Base-by-base conservation (phyloP, 2,329 filamentous ascomycete genomes). In the Neofusicoccum sp. region DNA sequence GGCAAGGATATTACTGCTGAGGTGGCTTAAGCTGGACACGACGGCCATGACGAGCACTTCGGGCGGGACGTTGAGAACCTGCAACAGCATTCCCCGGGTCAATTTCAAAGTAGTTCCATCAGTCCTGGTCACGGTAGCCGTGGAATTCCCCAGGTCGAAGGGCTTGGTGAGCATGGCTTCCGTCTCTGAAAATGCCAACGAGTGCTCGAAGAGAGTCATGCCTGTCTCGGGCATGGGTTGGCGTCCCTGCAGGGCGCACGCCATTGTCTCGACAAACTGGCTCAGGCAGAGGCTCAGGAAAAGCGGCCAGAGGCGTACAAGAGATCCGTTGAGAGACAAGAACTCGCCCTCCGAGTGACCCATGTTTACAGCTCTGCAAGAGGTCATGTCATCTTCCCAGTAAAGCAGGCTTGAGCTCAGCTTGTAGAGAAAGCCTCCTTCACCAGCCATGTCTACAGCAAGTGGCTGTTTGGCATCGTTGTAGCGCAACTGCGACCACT, bases 191-290 rank as follows among this genome's bases (percentile, higher is more conserved):
- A 98, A 99, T 2, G 93, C 93, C 7, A 99, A 81, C 0, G 93
- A 97, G 70, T 97, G 93, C 72, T 99, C 95, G 69, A 98, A 96
- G 2, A 97, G 84, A 0, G 93, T 96, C 90, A 98, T 96, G 16
- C 92, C 93, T 1, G 91, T 96, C 76, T 98, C 95, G 0, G 90
- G 89, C 64, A 89, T 85, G 0, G 91, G 84, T 2, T 86, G 84
- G 2, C 89, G 86, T 33, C 93, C 93, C 73, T 96, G 91, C 6
- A 98, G 83, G 8, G 93, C 91, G 73, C 91, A 96, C 3, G 89
- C 89, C 8, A 98, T 78, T 0, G 91, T 95, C 75, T 98, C 95
- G 20, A 96, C 78, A 67, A 98, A 93, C 71, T 96, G 91, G 66
- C 91, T 93, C 1, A 88, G 75, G 64, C 84, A 86, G 7, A 89